Base-by-base conservation (phyloP, 495 filamentous ascomycete genomes). In the Chaetomidium leptoderma region DNA sequence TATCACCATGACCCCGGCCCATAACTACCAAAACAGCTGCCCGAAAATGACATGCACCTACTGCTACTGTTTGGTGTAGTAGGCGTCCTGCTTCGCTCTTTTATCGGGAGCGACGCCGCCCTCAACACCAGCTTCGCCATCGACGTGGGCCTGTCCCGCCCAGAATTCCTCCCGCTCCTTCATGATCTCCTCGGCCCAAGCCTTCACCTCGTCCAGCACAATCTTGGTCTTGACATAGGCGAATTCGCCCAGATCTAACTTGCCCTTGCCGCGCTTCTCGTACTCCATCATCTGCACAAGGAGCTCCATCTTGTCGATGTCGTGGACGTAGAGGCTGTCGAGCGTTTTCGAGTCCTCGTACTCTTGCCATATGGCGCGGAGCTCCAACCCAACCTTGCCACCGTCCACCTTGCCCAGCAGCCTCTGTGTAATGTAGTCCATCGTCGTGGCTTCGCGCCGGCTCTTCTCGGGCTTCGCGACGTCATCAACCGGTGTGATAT, bases 201-300 rank as follows among this genome's bases (percentile, higher is more conserved):
- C 83, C 72, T 86, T 81, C 46, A 88, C 85, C 74, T 96, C 91
- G 9, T 83, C 80, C 59, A 92, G 72, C 61, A 80, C 80, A 57
- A 98, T 85, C 52, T 78, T 79, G n/a, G 65, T 73, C 36, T 86
- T 83, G 47, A 96, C 93, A 55, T 83, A 82, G 23, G 83, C 71
- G 65, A 98, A 97, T 72, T 97, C 93, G 24, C 84, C 80, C 42
- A 98, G 76, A 70, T 97, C 90, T 52, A 89, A 69, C 61, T 72
- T 60, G 43, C 81, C 78, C 33, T 85, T 70, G 27, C 82, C 72
- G 13, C 77, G 74, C 63, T 87, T 89, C 81, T 98, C 93, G 69
- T 98, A 98, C 70, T 98, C 93, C 21, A 96, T 77, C 87, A 96
- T 96, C 76, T 98, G 93, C 68, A 93, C 72, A 44, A 98, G 70